Evolutionary conservation across 495 filamentous ascomycete species (phyloP).

Genomic region (Articulospora tetracladia): DNA sequence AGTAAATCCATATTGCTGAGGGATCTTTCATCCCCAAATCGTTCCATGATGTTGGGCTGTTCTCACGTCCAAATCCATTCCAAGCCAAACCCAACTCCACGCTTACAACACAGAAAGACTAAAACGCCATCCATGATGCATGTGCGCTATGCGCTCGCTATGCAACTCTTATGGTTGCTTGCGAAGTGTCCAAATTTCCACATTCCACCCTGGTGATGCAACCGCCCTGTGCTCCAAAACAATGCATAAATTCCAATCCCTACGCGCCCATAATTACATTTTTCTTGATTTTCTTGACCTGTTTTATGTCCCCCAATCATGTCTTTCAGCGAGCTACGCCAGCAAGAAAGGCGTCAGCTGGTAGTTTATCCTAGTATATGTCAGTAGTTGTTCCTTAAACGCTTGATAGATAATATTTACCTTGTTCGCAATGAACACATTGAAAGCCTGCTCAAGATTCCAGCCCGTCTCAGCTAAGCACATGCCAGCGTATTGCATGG

Average conservation of each 20-base stretch:
- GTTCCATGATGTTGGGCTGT: neutral
- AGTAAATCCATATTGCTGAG: neutral
- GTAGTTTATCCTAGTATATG: conserved; percentile 21
- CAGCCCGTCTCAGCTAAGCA: conserved; percentile 26
- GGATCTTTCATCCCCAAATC: neutral
- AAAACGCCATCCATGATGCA: neutral
- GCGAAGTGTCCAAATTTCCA: neutral
- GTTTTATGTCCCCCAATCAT: neutral
- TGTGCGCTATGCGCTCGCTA: neutral
- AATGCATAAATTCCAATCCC: neutral
- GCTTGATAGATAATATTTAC: conserved; percentile 8
- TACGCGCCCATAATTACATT: neutral
- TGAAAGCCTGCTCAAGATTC: conserved; percentile 24
- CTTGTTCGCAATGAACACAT: conserved; percentile 24
- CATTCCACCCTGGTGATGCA: neutral
- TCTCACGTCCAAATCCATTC: too few species aligned
- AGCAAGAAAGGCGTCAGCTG: conserved; percentile 21
- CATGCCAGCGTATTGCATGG: conserved; percentile 17
- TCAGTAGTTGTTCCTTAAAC: conserved; percentile 4
- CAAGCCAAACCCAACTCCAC: neutral
- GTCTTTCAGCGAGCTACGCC: neutral
- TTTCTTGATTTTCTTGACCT: neutral
- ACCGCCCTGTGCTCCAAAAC: neutral
- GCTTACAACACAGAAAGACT: neutral
- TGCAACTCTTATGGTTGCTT: neutral